A percentile compares a stretch with the other conserved stretches of the same genome.
Conservation (phyloP, 805 yeast species). For the Yamadazyma tumulicola region DNA sequence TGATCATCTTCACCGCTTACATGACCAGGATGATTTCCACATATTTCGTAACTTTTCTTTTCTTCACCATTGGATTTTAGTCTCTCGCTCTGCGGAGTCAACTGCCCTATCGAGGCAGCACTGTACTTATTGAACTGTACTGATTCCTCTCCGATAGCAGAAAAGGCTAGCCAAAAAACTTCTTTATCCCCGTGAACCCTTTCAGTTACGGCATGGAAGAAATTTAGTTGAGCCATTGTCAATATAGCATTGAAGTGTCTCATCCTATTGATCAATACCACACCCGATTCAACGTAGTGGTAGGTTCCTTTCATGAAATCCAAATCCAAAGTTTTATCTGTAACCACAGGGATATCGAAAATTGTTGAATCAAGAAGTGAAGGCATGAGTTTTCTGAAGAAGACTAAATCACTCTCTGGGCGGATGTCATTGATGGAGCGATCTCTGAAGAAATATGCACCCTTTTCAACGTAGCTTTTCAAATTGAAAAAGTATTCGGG, state of each 20-base stretch:
- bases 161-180: constrained; percentile 32
- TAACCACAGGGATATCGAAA: constrained; percentile 31
- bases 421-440: constrained; percentile 30
- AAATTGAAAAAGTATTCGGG: constrained; percentile 24
- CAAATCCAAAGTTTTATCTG: constrained; percentile 29
- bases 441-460: constrained; percentile 25
- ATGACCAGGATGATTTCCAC: constrained; percentile 66
- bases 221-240: constrained; percentile 30
- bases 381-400: constrained; percentile 48
- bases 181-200: constrained; percentile 38
- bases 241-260: constrained; percentile 30
- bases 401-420: constrained; percentile 33
- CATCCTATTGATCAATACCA: constrained; percentile 27
- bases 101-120: constrained; percentile 33
- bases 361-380: constrained; percentile 18
- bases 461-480: constrained; percentile 17
- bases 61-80: constrained; percentile 16
- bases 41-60: constrained; percentile 41
- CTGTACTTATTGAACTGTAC: constrained; percentile 29
- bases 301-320: constrained; percentile 31
- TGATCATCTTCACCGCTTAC: constrained; percentile 47
- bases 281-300: constrained; percentile 41
- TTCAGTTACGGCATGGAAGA: constrained; percentile 17
- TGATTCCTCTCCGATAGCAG: constrained; percentile 24
- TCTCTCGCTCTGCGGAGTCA: constrained; percentile 29